A percentile compares a stretch with the other conserved stretches of the same genome.
Evolutionary conservation across 139 green algal genomes (phyloP).

Genomic region (Medakamo hakoo): DNA sequence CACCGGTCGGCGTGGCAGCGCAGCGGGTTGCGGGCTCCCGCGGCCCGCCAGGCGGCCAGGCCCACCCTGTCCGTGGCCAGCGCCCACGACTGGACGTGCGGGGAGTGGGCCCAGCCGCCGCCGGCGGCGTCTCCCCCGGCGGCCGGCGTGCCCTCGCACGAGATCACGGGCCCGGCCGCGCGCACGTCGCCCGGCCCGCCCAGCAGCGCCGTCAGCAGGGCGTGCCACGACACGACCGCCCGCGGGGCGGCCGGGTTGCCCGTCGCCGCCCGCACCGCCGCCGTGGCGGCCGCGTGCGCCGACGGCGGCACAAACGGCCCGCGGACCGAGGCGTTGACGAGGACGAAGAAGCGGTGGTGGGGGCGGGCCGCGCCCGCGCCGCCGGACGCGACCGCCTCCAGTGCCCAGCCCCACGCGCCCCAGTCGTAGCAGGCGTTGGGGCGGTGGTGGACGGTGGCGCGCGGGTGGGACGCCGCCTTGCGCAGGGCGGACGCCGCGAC

Average conservation of each 20-base stretch:
- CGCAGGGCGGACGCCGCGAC: neutral
- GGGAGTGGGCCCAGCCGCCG: neutral
- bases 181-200: constrained; percentile 3
- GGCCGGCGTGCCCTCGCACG: constrained; percentile 6
- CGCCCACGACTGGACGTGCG: constrained; percentile 9
- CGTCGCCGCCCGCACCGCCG: too few species aligned
- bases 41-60: constrained; percentile 20
- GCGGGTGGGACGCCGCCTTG: neutral
- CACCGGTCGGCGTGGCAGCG: constrained; percentile 31
- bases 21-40: constrained; percentile 29
- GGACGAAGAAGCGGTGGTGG: neutral
- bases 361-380: too few species aligned
- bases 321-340: neutral
- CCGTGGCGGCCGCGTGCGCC: too few species aligned
- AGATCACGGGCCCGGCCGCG: constrained; percentile 10
- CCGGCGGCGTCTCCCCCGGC: neutral
- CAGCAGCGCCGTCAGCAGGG: constrained; percentile 2
- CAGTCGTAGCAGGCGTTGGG: neutral
- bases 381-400: neutral
- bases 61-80: constrained; percentile 24
- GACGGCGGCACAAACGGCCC: neutral
- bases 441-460: neutral
- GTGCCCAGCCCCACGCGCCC: neutral
- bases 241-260: too few species aligned
- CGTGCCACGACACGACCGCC: neutral